Evolutionary conservation across 148 eudicot genomes (phyloP), one percentile per base, ranked within the genome.

Genomic region (Salicornia ramosissima): DNA sequence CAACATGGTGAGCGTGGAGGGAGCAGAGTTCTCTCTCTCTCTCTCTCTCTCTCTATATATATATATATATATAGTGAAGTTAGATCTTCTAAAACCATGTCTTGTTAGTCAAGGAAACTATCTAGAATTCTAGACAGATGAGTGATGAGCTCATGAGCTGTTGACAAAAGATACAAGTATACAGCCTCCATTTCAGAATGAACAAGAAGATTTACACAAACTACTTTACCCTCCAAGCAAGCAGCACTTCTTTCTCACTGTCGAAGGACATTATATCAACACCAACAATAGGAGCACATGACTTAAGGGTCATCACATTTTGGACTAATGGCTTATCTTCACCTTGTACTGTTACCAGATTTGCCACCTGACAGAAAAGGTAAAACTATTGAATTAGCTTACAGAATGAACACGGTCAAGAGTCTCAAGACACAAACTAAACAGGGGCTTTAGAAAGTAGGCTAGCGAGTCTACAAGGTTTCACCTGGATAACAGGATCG

Each of bases 261-360:
- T 90, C 92, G 78, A 94, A 94, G 53, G 98, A 88, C 97, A 94
- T 90, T 61, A 94, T 96, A 83, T 90, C 97, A 73, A 87, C 97
- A 50, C 98, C 98, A 71, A 87, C 97, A 75, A 94, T 94, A n/a
- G 98, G 85, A 66, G 98, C 80, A 80, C 98, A 94, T 67, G 98
- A 88, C 70, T 90, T 87, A 59, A 94, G 92, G 73, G 98, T 94
- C 98, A 93, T 90, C 64, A 93, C 96, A 80, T 93, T 93, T 52
- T 88, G 86, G 68, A 93, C 85, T 79, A 93, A 87, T 53, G 98
- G 98, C 80, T 90, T 84, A 56, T 82, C 81, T 79, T 86, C 89
- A 75, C 98, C 98, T 85, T 94, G 98, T 77, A 90, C 75, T 45
- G 98, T 94, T 67, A 90, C 96, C 36, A 90, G 77, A 81, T 94